phyloP scores from a whole-genome alignment of 495 filamentous ascomycete genomes.

The Xylaria nigripes region DNA sequence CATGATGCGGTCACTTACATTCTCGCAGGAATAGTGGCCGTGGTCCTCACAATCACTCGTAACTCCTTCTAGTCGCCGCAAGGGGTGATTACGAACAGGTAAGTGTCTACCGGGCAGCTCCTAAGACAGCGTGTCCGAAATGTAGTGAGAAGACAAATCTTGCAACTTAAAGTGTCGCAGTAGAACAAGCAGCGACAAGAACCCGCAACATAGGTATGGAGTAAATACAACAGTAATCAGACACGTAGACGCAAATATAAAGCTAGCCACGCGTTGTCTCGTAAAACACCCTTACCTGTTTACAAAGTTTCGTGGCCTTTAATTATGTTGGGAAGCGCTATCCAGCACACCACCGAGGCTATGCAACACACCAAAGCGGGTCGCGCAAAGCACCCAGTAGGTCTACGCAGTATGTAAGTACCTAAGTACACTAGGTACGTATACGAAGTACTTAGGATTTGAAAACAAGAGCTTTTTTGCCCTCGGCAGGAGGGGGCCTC shows the following conservation, averaged over 20 bases:
- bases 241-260: constrained; percentile 4
- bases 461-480: too few relatives aligned
- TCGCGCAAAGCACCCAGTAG: too few relatives aligned
- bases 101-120: background rate
- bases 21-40: background rate
- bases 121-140: background rate
- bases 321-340: too few relatives aligned
- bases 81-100: background rate
- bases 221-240: constrained; percentile 1
- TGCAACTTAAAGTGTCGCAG: background rate
- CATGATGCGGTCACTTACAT: background rate
- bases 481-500: too few relatives aligned
- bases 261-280: too few relatives aligned
- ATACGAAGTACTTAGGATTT: too few relatives aligned
- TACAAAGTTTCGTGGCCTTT: too few relatives aligned
- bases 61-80: background rate
- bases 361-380: too few relatives aligned
- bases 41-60: background rate
- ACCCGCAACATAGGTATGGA: background rate
- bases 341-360: too few relatives aligned
- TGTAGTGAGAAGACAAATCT: constrained; percentile 1
- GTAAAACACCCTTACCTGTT: too few relatives aligned
- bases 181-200: background rate
- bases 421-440: too few relatives aligned
- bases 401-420: too few relatives aligned